phyloP scores from a whole-genome alignment of 352 stramenopile species.

The Blastocystis sp. region DNA sequence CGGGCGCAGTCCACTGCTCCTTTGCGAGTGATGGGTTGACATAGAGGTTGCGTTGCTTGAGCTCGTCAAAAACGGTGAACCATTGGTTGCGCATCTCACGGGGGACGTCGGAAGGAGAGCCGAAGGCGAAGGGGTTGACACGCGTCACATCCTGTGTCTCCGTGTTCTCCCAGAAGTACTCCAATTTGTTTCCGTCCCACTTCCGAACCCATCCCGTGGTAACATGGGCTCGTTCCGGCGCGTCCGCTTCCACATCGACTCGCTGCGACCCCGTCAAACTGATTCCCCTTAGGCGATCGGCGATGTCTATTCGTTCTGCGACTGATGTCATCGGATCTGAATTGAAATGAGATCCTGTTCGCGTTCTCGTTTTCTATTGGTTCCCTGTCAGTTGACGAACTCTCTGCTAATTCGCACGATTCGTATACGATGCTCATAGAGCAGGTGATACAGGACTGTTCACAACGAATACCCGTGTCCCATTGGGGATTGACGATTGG shows the following conservation, averaged over 20 bases:
- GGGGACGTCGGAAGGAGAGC: background rate
- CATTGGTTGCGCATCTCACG: background rate
- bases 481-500: too few relatives aligned
- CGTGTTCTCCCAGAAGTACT: slow-evolving; percentile 36
- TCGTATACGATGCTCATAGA: too few relatives aligned
- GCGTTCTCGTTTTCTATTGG: background rate
- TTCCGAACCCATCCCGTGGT: slow-evolving; percentile 11
- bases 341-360: background rate
- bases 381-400: background rate
- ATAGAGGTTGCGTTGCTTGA: background rate
- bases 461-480: too few relatives aligned
- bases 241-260: background rate
- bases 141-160: background rate
- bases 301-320: slow-evolving; percentile 22
- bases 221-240: background rate
- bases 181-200: background rate
- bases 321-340: slow-evolving; percentile 27
- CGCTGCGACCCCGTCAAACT: background rate
- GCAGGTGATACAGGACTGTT: too few relatives aligned
- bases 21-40: slow-evolving; percentile 6
- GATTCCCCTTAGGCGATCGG: slow-evolving; percentile 1
- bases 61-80: slow-evolving; percentile 33
- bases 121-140: slow-evolving; percentile 11
- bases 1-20: slow-evolving; percentile 30
- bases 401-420: background rate